Evolutionary conservation across 2,329 filamentous ascomycete genomes (phyloP).

Genomic region (Fusarium nisikadoi): DNA sequence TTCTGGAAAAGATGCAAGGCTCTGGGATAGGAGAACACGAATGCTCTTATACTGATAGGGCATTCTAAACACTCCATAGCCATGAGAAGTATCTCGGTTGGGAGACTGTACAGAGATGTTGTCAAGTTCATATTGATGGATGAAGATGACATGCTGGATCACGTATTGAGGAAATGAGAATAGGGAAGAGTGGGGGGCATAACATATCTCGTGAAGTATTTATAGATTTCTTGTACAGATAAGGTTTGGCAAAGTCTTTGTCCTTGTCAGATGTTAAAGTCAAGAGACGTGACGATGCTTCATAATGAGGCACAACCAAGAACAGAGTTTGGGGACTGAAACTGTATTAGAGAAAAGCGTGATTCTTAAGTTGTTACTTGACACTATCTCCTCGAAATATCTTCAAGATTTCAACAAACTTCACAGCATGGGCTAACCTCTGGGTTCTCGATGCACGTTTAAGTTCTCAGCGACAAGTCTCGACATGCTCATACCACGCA

Average conservation of each 20-base stretch:
- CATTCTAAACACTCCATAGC: background rate
- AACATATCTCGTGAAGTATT: background rate
- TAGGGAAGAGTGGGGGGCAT: accelerated
- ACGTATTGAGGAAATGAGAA: background rate
- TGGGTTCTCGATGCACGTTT: too few relatives aligned
- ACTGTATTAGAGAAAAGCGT: background rate
- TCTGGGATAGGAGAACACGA: accelerated
- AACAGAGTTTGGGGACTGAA: background rate
- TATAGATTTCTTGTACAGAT: background rate
- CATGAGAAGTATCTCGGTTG: background rate
- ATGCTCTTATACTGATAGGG: background rate
- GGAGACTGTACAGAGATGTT: background rate
- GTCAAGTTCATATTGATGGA: background rate
- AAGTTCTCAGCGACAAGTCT: too few relatives aligned
- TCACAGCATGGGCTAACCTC: background rate
- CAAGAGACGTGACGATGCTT: accelerated
- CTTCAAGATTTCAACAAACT: background rate
- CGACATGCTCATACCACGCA: background rate
- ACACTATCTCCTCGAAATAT: accelerated
- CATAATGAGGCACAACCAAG: background rate
- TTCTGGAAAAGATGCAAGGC: background rate
- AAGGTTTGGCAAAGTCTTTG: background rate
- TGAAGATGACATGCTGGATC: accelerated
- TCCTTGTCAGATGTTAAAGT: background rate
- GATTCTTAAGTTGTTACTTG: background rate